Base-by-base conservation (phyloP, 257 asterid genomes). In the Echites panduratus region DNA sequence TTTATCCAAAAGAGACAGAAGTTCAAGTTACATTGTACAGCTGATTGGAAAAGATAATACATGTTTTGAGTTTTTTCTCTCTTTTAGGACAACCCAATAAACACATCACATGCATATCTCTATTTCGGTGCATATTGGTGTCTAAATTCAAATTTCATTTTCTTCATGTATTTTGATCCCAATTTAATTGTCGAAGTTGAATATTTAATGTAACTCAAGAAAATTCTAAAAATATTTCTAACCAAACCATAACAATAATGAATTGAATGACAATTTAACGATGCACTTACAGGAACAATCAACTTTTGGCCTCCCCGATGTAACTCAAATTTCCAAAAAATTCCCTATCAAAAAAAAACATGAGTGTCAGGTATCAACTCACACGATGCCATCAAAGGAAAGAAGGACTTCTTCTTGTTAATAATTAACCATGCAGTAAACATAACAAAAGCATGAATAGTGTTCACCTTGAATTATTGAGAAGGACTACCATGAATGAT, bases 231-330 rank as follows among this genome's bases (percentile, higher is more conserved):
- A n/a, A 40, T 12, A 1, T 24, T n/a, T 63, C 11, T 24, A 64
- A 7, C 54, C 48, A 50, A 64, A 48, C 14, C 20, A 7, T 0
- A 17, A 11, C 44, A 22, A 63, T 20, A 44, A 49, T n/a, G 69
- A 3, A 40, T 32, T 19, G 22, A 62, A 32, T 49, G 64, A 47
- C 49, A 27, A 4, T 48, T 43, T 40, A 43, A 83, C 74, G 78
- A 77, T 81, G 77, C 75, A 83, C 97, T 91, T 87, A 95, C 97
- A 76, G 99, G 99, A 85, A 95, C 86, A 78, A 90, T 85, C 80
- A 92, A 81, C 86, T 90, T 95, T 75, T 92, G 98, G 53, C 92
- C 96, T 52, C 96, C 94, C 50, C 98, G 95, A 75, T 86, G 96
- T 81, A 95, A 81, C 86, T 95, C 98, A 75, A 95, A 86, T 78